Conservation (phyloP, 345 rosid genomes). For the Melastoma malabathricum region DNA sequence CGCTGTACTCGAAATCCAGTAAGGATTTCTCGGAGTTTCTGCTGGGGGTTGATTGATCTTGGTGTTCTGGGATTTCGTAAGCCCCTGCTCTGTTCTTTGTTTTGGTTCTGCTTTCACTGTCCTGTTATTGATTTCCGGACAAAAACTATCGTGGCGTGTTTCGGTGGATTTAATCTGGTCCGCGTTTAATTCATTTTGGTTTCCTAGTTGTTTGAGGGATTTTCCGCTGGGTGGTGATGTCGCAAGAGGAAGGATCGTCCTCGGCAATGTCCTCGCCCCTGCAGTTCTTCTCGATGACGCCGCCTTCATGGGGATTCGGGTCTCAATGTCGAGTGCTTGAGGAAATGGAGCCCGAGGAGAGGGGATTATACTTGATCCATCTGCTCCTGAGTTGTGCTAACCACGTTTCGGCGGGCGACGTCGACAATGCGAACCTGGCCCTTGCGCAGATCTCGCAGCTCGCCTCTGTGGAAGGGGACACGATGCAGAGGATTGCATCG, state of each 20-base stretch:
- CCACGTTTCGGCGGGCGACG: slow-evolving; percentile 67
- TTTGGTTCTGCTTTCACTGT: too few species aligned
- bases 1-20: too few species aligned
- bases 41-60: too few species aligned
- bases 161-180: too few species aligned
- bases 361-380: slow-evolving; percentile 88
- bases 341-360: slow-evolving; percentile 87
- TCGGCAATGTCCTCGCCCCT: slow-evolving; percentile 80
- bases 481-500: slow-evolving; percentile 90
- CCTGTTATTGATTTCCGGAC: too few species aligned
- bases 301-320: slow-evolving; percentile 44
- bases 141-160: too few species aligned
- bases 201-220: too few species aligned
- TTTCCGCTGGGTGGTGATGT: slow-evolving; percentile 22
- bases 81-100: too few species aligned
- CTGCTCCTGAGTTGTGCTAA: slow-evolving; percentile 77
- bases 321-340: slow-evolving; percentile 66
- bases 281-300: slow-evolving; percentile 62
- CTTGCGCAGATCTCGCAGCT: slow-evolving; percentile 75
- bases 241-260: slow-evolving; percentile 82
- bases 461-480: slow-evolving; percentile 76
- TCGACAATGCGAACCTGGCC: slow-evolving; percentile 74
- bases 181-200: too few species aligned
- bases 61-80: too few species aligned
- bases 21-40: too few species aligned